Evolutionary conservation across 2,329 filamentous ascomycete species (phyloP), one percentile per base, ranked within the genome.

Genomic region (Neopestalotiopsis clavispora): DNA sequence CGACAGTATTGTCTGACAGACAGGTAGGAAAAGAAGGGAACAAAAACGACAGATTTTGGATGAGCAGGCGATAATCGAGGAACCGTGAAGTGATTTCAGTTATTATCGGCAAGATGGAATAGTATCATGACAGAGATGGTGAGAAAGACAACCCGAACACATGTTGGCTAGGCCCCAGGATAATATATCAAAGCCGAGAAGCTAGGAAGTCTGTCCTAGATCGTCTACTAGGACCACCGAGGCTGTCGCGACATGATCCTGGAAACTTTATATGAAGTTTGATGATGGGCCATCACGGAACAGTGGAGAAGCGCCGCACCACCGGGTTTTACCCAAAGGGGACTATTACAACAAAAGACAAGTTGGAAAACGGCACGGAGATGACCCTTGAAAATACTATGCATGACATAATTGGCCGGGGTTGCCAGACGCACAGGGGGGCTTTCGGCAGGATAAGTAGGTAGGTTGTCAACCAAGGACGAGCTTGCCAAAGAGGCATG

Each of bases 401-500:
- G 81, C 82, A 83, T 83, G 82, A 82, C 81, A 84, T 83, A 83
- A 83, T 83, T 70, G 73, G 72, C 69, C 73, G 73, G 76, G 72
- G 49, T 52, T 52, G 59, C 10, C 60, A 72, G 65, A 70, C 66
- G 69, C 67, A 65, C 62, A 70, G 69, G 69, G 45, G 45, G 69
- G 58, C 69, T 60, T 61, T 69, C 69, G 71, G 67, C 70, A 71
- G 65, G 71, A 67, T 70, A 71, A 52, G 32, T 67, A 14, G 52
- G 34, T n/a, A 52, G 45, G 45, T 52, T n/a, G 45, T 52, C 45
- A 20, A 52, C 45, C 45, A 52, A 52, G 66, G 58, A 63, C 17
- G 66, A 63, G 66, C 38, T 30, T 67, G 66, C 66, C 66, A 52
- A 58, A 62, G 58, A 63, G 59, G 42, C 59, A 67, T 67, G 59